Evolutionary conservation across 805 yeast species (phyloP), one percentile per base, ranked within the genome.

Genomic region (Zygosaccharomyces rouxii): DNA sequence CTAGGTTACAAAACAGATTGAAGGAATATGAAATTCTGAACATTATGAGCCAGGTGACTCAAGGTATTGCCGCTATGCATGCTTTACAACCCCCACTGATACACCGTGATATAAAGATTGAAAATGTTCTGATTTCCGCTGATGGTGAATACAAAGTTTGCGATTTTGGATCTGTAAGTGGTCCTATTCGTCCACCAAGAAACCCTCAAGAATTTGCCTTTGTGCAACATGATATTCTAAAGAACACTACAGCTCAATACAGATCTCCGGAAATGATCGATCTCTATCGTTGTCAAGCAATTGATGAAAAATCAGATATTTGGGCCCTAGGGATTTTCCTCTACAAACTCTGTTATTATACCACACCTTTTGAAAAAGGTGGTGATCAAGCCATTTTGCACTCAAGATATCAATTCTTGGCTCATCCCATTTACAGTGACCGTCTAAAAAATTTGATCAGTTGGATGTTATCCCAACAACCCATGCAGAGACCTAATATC

Each of bases 181-280:
- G 81, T 9, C 76, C 80, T 25, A 65, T 82, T 41, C 74, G 83
- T 28, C 81, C 84, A 0, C 89, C 95, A 4, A 69, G 73, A 42
- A 79, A 73, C 48, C 72, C 78, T 2, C 81, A 80, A 47, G 90
- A 86, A 56, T 70, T 82, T 40, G 73, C 76, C 41, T 66, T 71
- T 26, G 69, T 86, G 25, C 84, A 80, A 55, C 79, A 81, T 50
- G 94, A 86, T 63, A 76, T 86, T 35, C 68, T 85, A 76, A 83
- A 79, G 49, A 86, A 86, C 65, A 86, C 95, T 1, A 86, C 95
- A 0, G 90, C 95, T 0, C 95, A 86, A 61, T 86, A 86, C 62
- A 72, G 95, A 55, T 74, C 89, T 3, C 95, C 95, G 3, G 95
- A 86, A 66, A 86, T 86, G 94, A 71, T 86, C 26, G 92, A 86